These are phyloP conservation scores for Exobasidium rhododendri DNA, from an alignment of 1,284 basidiomycete genomes.

Conservation along the genomic window DNA sequence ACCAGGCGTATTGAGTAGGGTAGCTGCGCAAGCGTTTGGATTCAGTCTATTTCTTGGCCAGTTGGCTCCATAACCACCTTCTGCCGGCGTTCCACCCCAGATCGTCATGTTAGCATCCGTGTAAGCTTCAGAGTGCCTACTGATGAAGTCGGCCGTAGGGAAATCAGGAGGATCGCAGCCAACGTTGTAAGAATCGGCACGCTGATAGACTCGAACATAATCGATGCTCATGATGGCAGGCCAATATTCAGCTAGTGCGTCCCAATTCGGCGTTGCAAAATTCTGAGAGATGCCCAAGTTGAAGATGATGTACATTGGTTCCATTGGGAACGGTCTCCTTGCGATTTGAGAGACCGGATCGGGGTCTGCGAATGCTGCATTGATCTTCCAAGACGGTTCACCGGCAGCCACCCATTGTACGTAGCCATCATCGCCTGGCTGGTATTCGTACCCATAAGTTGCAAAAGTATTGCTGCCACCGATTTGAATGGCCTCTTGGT, in stretches of 20 bases:
- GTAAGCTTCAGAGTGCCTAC: slow-evolving; percentile 37
- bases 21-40: slow-evolving; percentile 20
- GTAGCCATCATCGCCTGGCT: slow-evolving; percentile 62
- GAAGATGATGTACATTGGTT: slow-evolving; percentile 50
- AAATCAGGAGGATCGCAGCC: slow-evolving; percentile 55
- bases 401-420: slow-evolving; percentile 62
- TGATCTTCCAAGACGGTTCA: slow-evolving; percentile 58
- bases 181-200: slow-evolving; percentile 26
- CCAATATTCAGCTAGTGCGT: slow-evolving; percentile 21
- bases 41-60: slow-evolving; percentile 40
- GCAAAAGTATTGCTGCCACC: slow-evolving; percentile 33
- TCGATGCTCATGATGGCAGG: slow-evolving; percentile 34
- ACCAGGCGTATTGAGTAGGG: slow-evolving; percentile 16
- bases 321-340: slow-evolving; percentile 68
- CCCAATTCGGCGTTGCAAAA: slow-evolving; percentile 33
- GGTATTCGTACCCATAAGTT: slow-evolving; percentile 55
- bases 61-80: slow-evolving; percentile 41
- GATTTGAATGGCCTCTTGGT: slow-evolving; percentile 41
- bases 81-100: slow-evolving; percentile 37
- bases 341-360: slow-evolving; percentile 67
- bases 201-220: slow-evolving; percentile 39
- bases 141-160: slow-evolving; percentile 63
- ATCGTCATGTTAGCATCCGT: slow-evolving; percentile 41
- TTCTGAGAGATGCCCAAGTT: slow-evolving; percentile 43
- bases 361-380: slow-evolving; percentile 67